Evolutionary conservation across 805 yeast genomes (phyloP), one percentile per base, ranked within the genome.

Genomic region (Zygoascus flipseniorum): DNA sequence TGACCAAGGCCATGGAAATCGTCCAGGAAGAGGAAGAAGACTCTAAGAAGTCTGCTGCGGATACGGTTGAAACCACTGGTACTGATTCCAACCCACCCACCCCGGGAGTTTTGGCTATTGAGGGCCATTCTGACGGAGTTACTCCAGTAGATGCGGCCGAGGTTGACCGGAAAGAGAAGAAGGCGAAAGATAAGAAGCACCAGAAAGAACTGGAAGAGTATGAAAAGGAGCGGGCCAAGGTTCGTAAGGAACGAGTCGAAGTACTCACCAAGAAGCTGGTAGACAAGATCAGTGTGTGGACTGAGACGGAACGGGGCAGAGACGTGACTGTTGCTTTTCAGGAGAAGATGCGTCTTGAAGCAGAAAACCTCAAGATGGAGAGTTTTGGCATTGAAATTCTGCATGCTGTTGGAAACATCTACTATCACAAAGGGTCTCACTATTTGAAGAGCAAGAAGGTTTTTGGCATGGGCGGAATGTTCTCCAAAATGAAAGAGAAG

Each of bases 361-460:
- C 95, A 14, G 93, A 90, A 64, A 86, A 86, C 56, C 73, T 93
- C 65, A 93, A 93, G 68, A 80, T 89, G 77, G 99, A 93, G 74
- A 87, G 96, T 52, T 93, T 93, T 72, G 99, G 99, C 13, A 70
- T 92, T 50, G 96, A 92, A 69, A 75, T 93, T 50, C 72, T 92
- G 58, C 77, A 74, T 55, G 77, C 92, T 18, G 85, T 93, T 56
- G 97, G 98, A 18, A 78, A 77, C 56, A 79, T 87, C 5, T 93
- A 93, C 69, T 76, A 76, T 53, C 74, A 78, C 37, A 89, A 89
- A 64, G 95, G 95, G 2, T 74, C 79, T 54, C 87, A 86, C 23
- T 82, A 80, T 54, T 71, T 89, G 51, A 81, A 79, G 63, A 81
- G 97, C 0, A 83, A 83, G 62, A 86, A 82, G 67, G 85, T 92